These are phyloP conservation scores for Colletotrichum aenigma DNA, from an alignment of 2,329 filamentous ascomycete species.

Conservation along the genomic window DNA sequence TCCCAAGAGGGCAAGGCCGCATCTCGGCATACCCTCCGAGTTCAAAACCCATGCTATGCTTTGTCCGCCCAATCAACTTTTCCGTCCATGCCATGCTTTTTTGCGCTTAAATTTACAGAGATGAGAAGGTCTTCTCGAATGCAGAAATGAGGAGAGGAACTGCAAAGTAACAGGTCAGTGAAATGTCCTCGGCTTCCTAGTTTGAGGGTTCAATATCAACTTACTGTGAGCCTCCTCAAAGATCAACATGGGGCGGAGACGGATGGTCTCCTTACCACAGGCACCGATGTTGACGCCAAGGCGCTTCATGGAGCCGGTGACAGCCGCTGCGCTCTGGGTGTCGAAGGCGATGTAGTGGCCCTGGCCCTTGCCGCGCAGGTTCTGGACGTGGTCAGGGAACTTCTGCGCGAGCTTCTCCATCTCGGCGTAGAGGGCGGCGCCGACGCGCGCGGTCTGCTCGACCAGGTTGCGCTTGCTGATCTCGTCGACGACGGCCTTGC, in stretches of 20 bases:
- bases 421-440: conserved; percentile 70
- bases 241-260: conserved; percentile 80
- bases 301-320: conserved; percentile 73
- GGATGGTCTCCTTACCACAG: conserved; percentile 71
- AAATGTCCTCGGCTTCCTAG: too few species aligned
- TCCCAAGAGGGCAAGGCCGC: background rate
- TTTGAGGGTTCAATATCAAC: background rate
- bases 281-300: conserved; percentile 80
- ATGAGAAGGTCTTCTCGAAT: conserved; percentile 74
- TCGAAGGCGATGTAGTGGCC: conserved; percentile 84
- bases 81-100: background rate
- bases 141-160: conserved; percentile 71
- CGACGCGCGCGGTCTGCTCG: conserved; percentile 66
- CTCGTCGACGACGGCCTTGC: conserved; percentile 79
- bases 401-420: conserved; percentile 66
- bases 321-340: conserved; percentile 69
- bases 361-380: conserved; percentile 77
- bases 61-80: background rate
- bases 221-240: conserved; percentile 73
- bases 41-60: conserved; percentile 7
- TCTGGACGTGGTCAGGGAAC: conserved; percentile 73
- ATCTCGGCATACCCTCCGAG: background rate
- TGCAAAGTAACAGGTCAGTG: background rate
- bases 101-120: conserved; percentile 23
- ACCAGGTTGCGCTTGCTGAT: conserved; percentile 73